A percentile compares a stretch with the other conserved stretches of the same genome.
These are phyloP conservation scores for Podaxis carcinomalis DNA, from an alignment of 768 basidiomycete genomes.

Conservation along the genomic window DNA sequence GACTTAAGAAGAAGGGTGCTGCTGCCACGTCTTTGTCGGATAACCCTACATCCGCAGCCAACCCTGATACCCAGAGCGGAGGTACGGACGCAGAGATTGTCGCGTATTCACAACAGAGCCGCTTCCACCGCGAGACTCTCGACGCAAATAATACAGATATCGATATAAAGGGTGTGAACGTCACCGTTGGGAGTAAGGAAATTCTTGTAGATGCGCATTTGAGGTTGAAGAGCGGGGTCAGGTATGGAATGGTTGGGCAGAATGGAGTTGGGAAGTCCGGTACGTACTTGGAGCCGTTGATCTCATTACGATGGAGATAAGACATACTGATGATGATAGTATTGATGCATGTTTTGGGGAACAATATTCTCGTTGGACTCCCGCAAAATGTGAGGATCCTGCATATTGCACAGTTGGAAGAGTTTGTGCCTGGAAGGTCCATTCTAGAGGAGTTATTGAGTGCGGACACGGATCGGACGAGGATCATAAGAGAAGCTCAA, in stretches of 20 bases:
- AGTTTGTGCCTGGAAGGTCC: constrained; percentile 21
- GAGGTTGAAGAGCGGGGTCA: constrained; percentile 43
- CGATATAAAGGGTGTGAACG: constrained; percentile 49
- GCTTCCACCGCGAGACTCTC: constrained; percentile 46
- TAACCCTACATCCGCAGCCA: neutral
- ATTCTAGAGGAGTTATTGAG: constrained; percentile 25
- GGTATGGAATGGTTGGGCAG: constrained; percentile 52
- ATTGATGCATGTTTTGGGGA: constrained; percentile 25
- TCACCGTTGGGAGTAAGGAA: constrained; percentile 48
- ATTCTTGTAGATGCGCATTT: constrained; percentile 49
- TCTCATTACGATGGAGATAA: neutral
- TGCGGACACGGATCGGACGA: constrained; percentile 21
- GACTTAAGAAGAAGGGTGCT: neutral
- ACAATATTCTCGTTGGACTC: constrained; percentile 26
- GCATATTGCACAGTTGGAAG: constrained; percentile 29
- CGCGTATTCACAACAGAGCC: constrained; percentile 42
- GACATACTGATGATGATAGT: constrained; percentile 13
- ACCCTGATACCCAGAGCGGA: neutral
- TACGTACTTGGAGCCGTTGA: constrained; percentile 14
- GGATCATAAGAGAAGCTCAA: constrained; percentile 25
- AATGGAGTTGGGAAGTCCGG: constrained; percentile 55
- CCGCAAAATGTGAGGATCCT: constrained; percentile 29
- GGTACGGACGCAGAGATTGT: constrained; percentile 24
- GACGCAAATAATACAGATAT: constrained; percentile 36
- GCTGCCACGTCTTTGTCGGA: neutral